Percentiles rank a stretch among this genome's conserved stretches.
These are phyloP conservation scores for Phytophthora meadii DNA, from an alignment of 352 stramenopile species.

Conservation along the genomic window DNA sequence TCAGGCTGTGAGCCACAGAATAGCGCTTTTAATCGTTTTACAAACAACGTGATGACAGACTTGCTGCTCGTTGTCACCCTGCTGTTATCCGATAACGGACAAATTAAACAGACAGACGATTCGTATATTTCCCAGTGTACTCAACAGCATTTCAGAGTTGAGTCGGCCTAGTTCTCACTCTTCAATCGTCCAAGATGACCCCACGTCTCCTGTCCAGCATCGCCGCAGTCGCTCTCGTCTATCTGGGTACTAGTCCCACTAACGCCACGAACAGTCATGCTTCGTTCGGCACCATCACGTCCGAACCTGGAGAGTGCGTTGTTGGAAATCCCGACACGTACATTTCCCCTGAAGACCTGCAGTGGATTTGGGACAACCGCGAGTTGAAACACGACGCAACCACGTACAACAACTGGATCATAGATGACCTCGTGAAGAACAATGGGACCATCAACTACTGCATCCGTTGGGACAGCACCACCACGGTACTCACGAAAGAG, in stretches of 20 bases:
- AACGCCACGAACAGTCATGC: not conserved
- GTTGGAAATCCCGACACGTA: conserved; percentile 24
- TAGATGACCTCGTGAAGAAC: conserved; percentile 43
- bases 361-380: conserved; percentile 35
- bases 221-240: conserved; percentile 3
- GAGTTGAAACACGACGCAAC: conserved; percentile 1
- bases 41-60: not conserved
- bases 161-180: conserved; percentile 1
- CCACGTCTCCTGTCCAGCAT: conserved; percentile 9
- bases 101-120: not conserved
- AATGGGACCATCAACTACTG: conserved; percentile 48
- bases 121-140: not conserved
- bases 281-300: conserved; percentile 33
- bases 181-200: conserved; percentile 6
- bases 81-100: not conserved
- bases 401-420: conserved; percentile 20
- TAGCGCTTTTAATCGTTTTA: too few species aligned
- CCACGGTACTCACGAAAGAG: conserved; percentile 35
- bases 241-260: not conserved
- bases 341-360: conserved; percentile 16
- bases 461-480: conserved; percentile 49
- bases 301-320: conserved; percentile 24
- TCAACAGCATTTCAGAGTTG: not conserved
- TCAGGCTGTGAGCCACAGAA: too few species aligned
- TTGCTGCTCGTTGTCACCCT: not conserved